These are phyloP conservation scores for Galerina marginata DNA, from an alignment of 768 basidiomycete species.

Conservation along the genomic window DNA sequence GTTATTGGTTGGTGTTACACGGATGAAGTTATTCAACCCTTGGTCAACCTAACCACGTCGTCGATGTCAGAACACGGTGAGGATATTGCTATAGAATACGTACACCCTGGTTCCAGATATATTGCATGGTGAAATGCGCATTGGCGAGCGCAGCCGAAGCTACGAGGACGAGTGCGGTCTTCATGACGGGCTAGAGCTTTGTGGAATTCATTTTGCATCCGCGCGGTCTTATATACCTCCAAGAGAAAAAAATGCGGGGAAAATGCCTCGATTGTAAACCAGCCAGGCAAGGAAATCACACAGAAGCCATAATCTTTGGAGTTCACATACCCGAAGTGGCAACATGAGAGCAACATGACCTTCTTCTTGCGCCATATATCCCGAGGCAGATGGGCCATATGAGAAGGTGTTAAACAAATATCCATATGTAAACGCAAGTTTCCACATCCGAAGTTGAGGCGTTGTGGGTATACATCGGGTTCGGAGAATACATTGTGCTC, in stretches of 20 bases:
- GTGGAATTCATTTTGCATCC: neutral
- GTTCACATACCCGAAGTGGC: neutral
- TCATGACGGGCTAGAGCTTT: constrained; percentile 34
- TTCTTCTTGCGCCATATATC: neutral
- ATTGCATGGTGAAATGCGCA: constrained; percentile 58
- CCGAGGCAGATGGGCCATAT: neutral
- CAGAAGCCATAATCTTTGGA: neutral
- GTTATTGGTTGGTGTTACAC: constrained; percentile 57
- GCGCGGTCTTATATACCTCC: constrained; percentile 1
- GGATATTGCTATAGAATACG: neutral
- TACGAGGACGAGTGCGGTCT: constrained; percentile 38
- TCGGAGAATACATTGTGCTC: neutral
- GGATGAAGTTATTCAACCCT: constrained; percentile 50
- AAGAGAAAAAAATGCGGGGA: neutral
- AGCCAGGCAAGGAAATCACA: neutral
- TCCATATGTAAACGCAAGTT: too few relatives aligned
- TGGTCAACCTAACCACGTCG: constrained; percentile 41
- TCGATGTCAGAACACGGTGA: neutral
- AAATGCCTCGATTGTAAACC: neutral
- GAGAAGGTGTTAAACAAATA: neutral
- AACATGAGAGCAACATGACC: neutral
- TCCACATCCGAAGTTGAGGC: constrained; percentile 18
- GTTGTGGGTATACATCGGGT: constrained; percentile 21
- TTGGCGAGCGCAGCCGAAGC: constrained; percentile 42
- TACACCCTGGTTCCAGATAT: constrained; percentile 56